phyloP scores from a whole-genome alignment of 2,329 filamentous ascomycete species.

The Diplodia intermedia region DNA sequence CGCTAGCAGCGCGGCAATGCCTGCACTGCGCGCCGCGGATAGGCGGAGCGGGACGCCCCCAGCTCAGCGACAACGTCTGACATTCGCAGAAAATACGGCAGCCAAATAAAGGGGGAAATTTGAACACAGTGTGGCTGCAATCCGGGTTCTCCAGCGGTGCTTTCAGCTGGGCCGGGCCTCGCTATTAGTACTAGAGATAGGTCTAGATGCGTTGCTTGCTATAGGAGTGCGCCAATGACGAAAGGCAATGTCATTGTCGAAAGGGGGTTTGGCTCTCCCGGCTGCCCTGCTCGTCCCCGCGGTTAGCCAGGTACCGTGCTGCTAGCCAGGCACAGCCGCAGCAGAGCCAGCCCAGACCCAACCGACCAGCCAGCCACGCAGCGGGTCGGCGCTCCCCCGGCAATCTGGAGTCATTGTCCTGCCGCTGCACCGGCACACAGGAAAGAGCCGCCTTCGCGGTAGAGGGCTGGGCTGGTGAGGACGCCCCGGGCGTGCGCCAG shows the following conservation, averaged over 20 bases:
- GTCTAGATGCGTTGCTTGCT: neutral
- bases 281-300: slow-evolving; percentile 2
- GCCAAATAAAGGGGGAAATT: slow-evolving; percentile 24
- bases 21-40: slow-evolving; percentile 11
- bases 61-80: neutral
- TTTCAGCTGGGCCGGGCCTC: neutral
- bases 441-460: slow-evolving; percentile 10
- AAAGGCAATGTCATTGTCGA: slow-evolving; percentile 18
- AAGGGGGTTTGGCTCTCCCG: slow-evolving; percentile 4
- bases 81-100: neutral
- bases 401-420: slow-evolving; percentile 3
- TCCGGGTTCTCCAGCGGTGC: slow-evolving; percentile 3
- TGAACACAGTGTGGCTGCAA: slow-evolving; percentile 8
- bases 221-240: slow-evolving; percentile 15
- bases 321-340: slow-evolving; percentile 33
- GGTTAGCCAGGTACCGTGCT: slow-evolving; percentile 23
- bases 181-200: neutral
- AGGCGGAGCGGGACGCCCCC: slow-evolving; percentile 16
- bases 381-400: slow-evolving; percentile 7
- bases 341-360: slow-evolving; percentile 12
- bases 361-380: slow-evolving; percentile 29
- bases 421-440: slow-evolving; percentile 5
- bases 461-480: slow-evolving; percentile 5
- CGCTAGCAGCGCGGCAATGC: too few species aligned
- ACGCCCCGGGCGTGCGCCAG: neutral